These are phyloP conservation scores for Collybia nuda DNA, from an alignment of 768 basidiomycete genomes.

Conservation along the genomic window DNA sequence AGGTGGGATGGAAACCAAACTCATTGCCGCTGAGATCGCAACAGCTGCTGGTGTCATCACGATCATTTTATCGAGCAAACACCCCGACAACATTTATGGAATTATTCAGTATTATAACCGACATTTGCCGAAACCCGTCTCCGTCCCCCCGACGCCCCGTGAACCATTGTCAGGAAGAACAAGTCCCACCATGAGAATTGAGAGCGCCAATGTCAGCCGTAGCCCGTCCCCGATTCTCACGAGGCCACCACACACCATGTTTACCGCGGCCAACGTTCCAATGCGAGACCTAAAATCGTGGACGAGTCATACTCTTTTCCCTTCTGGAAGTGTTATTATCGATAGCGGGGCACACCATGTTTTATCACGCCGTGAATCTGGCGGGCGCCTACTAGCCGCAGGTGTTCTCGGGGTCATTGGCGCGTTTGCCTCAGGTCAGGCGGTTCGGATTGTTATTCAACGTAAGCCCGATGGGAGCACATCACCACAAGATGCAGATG, in stretches of 20 bases:
- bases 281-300: slow-evolving; percentile 89
- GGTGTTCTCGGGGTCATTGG: slow-evolving; percentile 89
- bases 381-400: slow-evolving; percentile 87
- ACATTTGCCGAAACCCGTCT: slow-evolving; percentile 33
- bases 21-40: slow-evolving; percentile 97
- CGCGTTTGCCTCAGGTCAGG: slow-evolving; percentile 91
- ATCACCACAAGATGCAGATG: slow-evolving; percentile 24
- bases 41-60: slow-evolving; percentile 94
- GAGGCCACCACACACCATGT: slow-evolving; percentile 86
- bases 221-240: slow-evolving; percentile 19
- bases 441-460: slow-evolving; percentile 78
- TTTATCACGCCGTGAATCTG: slow-evolving; percentile 81
- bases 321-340: slow-evolving; percentile 86
- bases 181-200: slow-evolving; percentile 11
- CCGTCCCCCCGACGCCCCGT: slow-evolving; percentile 29
- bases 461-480: slow-evolving; percentile 26
- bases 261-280: slow-evolving; percentile 71
- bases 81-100: slow-evolving; percentile 68
- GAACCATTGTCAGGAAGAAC: slow-evolving; percentile 23
- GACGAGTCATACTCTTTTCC: slow-evolving; percentile 93
- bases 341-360: slow-evolving; percentile 89
- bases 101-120: slow-evolving; percentile 78
- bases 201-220: slow-evolving; percentile 14
- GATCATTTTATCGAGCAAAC: slow-evolving; percentile 83
- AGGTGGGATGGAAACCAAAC: slow-evolving; percentile 98